Percentiles rank a stretch among this genome's conserved stretches.
phyloP scores from a whole-genome alignment of 805 yeast genomes.

The Candida michaelii region DNA sequence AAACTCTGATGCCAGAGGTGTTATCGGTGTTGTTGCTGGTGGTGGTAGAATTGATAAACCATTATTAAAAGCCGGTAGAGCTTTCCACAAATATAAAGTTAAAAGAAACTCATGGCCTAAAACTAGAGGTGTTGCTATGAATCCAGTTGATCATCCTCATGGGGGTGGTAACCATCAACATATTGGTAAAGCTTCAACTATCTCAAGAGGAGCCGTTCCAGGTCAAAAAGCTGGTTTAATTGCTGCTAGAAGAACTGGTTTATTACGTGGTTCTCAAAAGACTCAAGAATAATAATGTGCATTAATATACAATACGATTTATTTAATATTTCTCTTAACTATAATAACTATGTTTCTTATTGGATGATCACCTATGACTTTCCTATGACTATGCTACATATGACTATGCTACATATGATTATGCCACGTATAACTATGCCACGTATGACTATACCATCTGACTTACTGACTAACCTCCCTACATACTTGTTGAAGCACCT shows the following conservation, averaged over 20 bases:
- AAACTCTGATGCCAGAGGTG: conserved; percentile 98
- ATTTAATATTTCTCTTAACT: no score
- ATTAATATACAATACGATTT: conserved; percentile 9
- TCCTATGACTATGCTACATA: no score
- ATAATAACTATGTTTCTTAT: no score
- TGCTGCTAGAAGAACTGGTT: conserved; percentile 99
- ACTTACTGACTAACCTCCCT: no score
- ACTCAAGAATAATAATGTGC: conserved; percentile 39
- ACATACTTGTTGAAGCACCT: no score
- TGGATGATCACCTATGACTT: no score
- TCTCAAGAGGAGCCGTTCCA: conserved; percentile 98
- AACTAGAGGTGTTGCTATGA: conserved; percentile 99
- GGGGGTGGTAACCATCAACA: conserved; percentile 99
- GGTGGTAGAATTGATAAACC: conserved; percentile 99
- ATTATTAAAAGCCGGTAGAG: conserved; percentile 99
- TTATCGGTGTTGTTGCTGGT: conserved; percentile 99
- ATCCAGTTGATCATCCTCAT: conserved; percentile 99
- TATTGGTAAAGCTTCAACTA: conserved; percentile 99
- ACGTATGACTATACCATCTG: no score
- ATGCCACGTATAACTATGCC: no score
- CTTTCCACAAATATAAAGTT: conserved; percentile 98
- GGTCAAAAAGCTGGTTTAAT: conserved; percentile 99
- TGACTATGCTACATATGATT: no score
- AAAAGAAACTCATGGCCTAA: conserved; percentile 99
- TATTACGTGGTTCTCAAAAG: conserved; percentile 99